phyloP scores from a whole-genome alignment of 805 yeast genomes.

The Maudiozyma pseudohumilis region DNA sequence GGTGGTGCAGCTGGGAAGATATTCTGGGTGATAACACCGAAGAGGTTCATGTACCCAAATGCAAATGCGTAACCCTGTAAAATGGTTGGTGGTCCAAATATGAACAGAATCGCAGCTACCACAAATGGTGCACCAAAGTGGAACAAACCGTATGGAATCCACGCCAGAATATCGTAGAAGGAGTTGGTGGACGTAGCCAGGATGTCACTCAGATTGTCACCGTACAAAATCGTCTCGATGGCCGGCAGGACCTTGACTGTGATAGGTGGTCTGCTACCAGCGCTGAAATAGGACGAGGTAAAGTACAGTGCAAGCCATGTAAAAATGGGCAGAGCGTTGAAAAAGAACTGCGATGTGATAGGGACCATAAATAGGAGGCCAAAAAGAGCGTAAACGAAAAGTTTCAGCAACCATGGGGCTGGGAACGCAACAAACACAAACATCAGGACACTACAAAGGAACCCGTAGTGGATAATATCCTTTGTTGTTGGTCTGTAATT shows the following conservation, averaged over 20 bases:
- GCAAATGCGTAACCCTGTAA: conserved; percentile 81
- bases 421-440: conserved; percentile 54
- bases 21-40: conserved; percentile 77
- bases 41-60: conserved; percentile 86
- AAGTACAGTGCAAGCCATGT: conserved; percentile 82
- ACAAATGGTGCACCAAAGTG: conserved; percentile 90
- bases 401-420: conserved; percentile 35
- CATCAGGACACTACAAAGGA: conserved; percentile 41
- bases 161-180: conserved; percentile 71
- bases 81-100: conserved; percentile 88
- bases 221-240: conserved; percentile 82
- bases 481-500: conserved; percentile 33
- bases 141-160: conserved; percentile 89
- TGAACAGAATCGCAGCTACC: conserved; percentile 63
- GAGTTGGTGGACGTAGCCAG: conserved; percentile 63
- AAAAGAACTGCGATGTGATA: conserved; percentile 70
- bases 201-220: conserved; percentile 78
- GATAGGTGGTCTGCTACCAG: conserved; percentile 74
- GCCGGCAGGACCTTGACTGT: conserved; percentile 84
- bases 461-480: conserved; percentile 46
- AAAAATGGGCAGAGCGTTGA: conserved; percentile 72
- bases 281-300: conserved; percentile 64
- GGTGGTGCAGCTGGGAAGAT: conserved; percentile 94
- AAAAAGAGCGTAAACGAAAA: conserved; percentile 30
- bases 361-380: conserved; percentile 52